A percentile compares a stretch with the other conserved stretches of the same genome.
Conservation (phyloP, 2,329 filamentous ascomycete genomes). For the Fusarium sulawesiense region DNA sequence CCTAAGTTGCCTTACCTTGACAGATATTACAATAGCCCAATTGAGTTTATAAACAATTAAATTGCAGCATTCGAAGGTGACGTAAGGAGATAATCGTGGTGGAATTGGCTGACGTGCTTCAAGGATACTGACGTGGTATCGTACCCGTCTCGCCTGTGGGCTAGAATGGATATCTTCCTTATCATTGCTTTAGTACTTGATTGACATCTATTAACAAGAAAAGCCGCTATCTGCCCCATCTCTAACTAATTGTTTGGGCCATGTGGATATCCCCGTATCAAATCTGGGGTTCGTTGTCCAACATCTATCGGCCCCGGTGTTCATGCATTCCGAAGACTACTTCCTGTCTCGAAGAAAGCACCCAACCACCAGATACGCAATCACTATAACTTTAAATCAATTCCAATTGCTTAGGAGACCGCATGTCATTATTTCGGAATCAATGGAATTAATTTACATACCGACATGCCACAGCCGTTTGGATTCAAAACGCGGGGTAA, state of each 20-base stretch:
- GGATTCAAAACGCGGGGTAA: not conserved
- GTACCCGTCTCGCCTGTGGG: too few relatives aligned
- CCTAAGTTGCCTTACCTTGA: too few relatives aligned
- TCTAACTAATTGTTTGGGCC: not conserved
- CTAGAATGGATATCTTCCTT: not conserved
- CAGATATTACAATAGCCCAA: not conserved
- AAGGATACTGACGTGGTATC: not conserved
- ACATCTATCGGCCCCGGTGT: too few relatives aligned
- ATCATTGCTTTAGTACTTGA: not conserved
- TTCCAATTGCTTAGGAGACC: too few relatives aligned
- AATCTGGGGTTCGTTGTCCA: not conserved
- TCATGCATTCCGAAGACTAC: too few relatives aligned
- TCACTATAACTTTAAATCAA: too few relatives aligned
- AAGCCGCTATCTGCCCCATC: not conserved
- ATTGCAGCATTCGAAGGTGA: not conserved
- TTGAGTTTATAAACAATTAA: rapidly evolving
- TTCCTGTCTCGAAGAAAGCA: too few relatives aligned
- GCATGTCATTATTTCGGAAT: not conserved
- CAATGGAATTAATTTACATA: not conserved
- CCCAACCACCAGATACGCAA: too few relatives aligned
- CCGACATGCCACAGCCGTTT: not conserved
- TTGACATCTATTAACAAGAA: not conserved
- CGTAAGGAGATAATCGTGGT: not conserved
- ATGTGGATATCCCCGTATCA: not conserved
- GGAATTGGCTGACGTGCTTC: rapidly evolving